phyloP scores from a whole-genome alignment of 2,329 filamentous ascomycete species.

The Trichoderma sp. region DNA sequence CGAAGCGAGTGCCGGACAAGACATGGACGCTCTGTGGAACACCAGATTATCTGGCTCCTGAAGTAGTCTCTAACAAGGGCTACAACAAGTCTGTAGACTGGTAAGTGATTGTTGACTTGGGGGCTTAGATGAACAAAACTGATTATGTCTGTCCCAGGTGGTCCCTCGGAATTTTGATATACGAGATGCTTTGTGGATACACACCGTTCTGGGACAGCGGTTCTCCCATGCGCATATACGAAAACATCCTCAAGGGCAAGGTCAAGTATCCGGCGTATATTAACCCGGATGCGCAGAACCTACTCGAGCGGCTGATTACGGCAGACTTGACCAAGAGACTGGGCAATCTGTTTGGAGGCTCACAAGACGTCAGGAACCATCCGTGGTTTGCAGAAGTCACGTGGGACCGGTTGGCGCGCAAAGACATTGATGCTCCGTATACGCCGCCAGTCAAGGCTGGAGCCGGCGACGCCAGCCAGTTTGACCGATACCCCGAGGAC shows the following conservation, averaged over 20 bases:
- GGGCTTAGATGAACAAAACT: not conserved
- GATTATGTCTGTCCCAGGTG: slow-evolving; percentile 62
- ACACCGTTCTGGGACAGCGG: slow-evolving; percentile 99
- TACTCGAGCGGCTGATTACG: slow-evolving; percentile 90
- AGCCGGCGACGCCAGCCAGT: slow-evolving; percentile 92
- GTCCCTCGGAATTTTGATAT: slow-evolving; percentile 97
- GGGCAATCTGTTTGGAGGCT: slow-evolving; percentile 88
- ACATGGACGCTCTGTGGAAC: slow-evolving; percentile 99
- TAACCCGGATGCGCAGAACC: slow-evolving; percentile 87
- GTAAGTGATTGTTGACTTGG: slow-evolving; percentile 55
- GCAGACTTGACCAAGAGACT: slow-evolving; percentile 90
- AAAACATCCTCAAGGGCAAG: slow-evolving; percentile 93
- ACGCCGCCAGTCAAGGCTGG: slow-evolving; percentile 93
- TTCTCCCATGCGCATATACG: slow-evolving; percentile 98
- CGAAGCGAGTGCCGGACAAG: slow-evolving; percentile 96
- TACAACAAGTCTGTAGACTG: slow-evolving; percentile 99
- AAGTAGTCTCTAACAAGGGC: slow-evolving; percentile 98
- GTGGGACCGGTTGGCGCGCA: slow-evolving; percentile 89
- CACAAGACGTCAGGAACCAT: slow-evolving; percentile 91
- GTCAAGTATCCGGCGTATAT: slow-evolving; percentile 98
- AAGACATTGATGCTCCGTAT: slow-evolving; percentile 97
- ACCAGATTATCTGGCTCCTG: slow-evolving; percentile 93
- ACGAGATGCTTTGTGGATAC: slow-evolving; percentile 99
- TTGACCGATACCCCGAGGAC: slow-evolving; percentile 97
- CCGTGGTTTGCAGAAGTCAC: slow-evolving; percentile 97